Conservation (phyloP, 2,329 filamentous ascomycete species). For the Leptodontidium sp. region DNA sequence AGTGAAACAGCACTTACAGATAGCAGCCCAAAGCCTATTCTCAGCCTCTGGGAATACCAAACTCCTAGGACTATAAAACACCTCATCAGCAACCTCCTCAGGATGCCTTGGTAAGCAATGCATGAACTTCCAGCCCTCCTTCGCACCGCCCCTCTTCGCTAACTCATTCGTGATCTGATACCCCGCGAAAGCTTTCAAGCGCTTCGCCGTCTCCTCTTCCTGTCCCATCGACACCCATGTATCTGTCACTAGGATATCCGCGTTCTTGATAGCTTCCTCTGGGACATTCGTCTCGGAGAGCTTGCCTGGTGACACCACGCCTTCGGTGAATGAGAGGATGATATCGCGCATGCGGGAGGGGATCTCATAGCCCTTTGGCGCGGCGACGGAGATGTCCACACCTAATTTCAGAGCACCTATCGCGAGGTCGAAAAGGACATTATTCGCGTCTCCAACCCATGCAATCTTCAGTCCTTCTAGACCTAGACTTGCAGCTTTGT, state of each 20-base stretch:
- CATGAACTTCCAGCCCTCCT: slow-evolving; percentile 95
- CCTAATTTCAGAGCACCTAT: slow-evolving; percentile 89
- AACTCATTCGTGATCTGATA: slow-evolving; percentile 92
- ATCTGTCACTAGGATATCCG: slow-evolving; percentile 92
- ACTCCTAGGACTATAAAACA: slow-evolving; percentile 87
- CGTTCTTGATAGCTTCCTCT: slow-evolving; percentile 83
- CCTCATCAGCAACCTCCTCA: slow-evolving; percentile 93
- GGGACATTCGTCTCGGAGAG: slow-evolving; percentile 80
- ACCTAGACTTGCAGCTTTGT: slow-evolving; percentile 58
- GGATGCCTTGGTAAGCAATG: slow-evolving; percentile 92
- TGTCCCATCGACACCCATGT: slow-evolving; percentile 99
- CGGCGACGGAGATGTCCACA: slow-evolving; percentile 85
- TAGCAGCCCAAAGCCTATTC: slow-evolving; percentile 91
- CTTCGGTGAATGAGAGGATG: slow-evolving; percentile 69
- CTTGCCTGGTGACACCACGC: slow-evolving; percentile 66
- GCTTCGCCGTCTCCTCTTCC: slow-evolving; percentile 81
- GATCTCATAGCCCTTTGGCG: slow-evolving; percentile 85
- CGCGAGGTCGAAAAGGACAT: slow-evolving; percentile 93
- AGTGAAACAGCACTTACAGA: slow-evolving; percentile 62
- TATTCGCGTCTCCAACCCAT: slow-evolving; percentile 97
- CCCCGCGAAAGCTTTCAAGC: slow-evolving; percentile 82
- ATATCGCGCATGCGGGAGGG: slow-evolving; percentile 76
- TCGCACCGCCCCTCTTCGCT: slow-evolving; percentile 84
- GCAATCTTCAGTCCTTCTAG: slow-evolving; percentile 88
- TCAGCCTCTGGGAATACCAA: slow-evolving; percentile 94